These are phyloP conservation scores for Candida montana DNA, from an alignment of 805 yeast genomes.

Conservation along the genomic window DNA sequence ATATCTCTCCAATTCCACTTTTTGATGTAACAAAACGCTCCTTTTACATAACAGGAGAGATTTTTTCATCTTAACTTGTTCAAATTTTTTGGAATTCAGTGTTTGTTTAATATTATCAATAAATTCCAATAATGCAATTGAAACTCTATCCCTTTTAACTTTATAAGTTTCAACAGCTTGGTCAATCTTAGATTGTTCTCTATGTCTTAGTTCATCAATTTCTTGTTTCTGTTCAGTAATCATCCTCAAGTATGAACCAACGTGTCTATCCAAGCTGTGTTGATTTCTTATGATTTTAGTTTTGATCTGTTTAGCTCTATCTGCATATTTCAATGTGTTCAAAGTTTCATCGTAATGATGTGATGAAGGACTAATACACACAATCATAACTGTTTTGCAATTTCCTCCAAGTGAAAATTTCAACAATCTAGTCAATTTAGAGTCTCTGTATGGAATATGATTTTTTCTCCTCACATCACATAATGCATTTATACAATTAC, in stretches of 20 bases:
- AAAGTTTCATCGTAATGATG: conserved; percentile 89
- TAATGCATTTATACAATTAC: conserved; percentile 89
- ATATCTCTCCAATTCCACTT: conserved; percentile 31
- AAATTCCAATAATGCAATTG: conserved; percentile 35
- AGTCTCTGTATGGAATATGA: conserved; percentile 89
- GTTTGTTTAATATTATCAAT: conserved; percentile 37
- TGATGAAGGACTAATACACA: conserved; percentile 84
- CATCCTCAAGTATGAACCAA: conserved; percentile 78
- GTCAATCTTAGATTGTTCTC: conserved; percentile 44
- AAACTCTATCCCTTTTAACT: conserved; percentile 33
- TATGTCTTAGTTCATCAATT: conserved; percentile 57
- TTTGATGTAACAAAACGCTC: conserved; percentile 37
- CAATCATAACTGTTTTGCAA: conserved; percentile 94
- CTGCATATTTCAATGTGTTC: conserved; percentile 86
- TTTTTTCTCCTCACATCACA: conserved; percentile 63
- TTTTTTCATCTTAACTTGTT: conserved; percentile 36
- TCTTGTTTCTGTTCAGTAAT: conserved; percentile 75
- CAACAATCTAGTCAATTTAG: conserved; percentile 79
- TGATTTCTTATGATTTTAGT: conserved; percentile 73
- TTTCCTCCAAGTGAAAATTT: conserved; percentile 91
- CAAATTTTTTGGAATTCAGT: conserved; percentile 38
- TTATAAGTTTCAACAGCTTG: conserved; percentile 32
- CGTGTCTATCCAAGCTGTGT: conserved; percentile 73
- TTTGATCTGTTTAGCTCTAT: conserved; percentile 85
- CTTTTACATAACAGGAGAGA: conserved; percentile 34